A percentile compares a stretch with the other conserved stretches of the same genome.
These are phyloP conservation scores for Alloteropsis angusta DNA, from an alignment of 202 grass and related monocot species.

Conservation along the genomic window DNA sequence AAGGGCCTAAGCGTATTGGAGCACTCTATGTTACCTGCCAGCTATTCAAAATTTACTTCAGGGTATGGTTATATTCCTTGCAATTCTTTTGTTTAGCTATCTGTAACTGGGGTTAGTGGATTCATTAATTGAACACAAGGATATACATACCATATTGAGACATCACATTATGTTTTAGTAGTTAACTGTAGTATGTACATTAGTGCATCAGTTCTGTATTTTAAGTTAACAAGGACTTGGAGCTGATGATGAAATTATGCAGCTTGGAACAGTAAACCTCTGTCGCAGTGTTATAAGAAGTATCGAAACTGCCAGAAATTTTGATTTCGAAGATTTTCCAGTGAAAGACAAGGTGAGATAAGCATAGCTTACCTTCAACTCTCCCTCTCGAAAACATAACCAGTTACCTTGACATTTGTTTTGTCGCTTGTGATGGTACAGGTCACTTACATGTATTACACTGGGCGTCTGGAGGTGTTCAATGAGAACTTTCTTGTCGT, in stretches of 20 bases:
- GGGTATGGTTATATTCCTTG: slow-evolving; percentile 36
- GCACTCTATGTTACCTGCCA: slow-evolving; percentile 92
- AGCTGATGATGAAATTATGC: slow-evolving; percentile 39
- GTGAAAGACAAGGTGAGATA: slow-evolving; percentile 70
- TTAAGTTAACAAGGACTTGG: not conserved
- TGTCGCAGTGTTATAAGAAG: slow-evolving; percentile 91
- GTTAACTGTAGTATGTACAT: not conserved
- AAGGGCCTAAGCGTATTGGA: slow-evolving; percentile 87
- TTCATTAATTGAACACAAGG: not conserved
- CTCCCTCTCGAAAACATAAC: slow-evolving; percentile 5
- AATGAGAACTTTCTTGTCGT: slow-evolving; percentile 92
- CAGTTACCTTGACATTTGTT: not conserved
- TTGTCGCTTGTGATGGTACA: slow-evolving; percentile 24
- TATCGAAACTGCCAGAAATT: slow-evolving; percentile 91
- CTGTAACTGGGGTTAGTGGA: not conserved
- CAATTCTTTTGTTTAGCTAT: not conserved
- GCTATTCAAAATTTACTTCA: slow-evolving; percentile 99
- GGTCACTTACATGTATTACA: slow-evolving; percentile 99
- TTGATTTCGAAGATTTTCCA: slow-evolving; percentile 95
- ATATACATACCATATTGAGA: not conserved
- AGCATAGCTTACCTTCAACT: not conserved
- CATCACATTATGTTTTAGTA: not conserved
- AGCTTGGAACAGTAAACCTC: slow-evolving; percentile 97
- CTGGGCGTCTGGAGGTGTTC: slow-evolving; percentile 77
- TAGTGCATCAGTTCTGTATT: not conserved